Evolutionary conservation across 768 basidiomycete genomes (phyloP).

Genomic region (Paxillus involutus): DNA sequence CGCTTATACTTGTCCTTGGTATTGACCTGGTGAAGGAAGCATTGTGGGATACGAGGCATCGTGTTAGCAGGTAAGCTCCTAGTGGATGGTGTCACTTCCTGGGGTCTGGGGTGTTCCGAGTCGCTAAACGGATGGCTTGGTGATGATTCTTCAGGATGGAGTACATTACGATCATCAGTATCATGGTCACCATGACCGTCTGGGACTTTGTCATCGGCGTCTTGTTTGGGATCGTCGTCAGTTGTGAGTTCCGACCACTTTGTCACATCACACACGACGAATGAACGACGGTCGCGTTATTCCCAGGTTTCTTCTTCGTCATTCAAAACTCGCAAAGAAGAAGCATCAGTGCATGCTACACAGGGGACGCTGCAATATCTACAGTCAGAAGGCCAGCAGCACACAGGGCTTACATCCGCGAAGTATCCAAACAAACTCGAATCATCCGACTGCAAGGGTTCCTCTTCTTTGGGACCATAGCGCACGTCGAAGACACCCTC

Average conservation of each 20-base stretch:
- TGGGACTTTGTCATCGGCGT: slow-evolving; percentile 97
- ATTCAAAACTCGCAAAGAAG: slow-evolving; percentile 85
- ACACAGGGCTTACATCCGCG: slow-evolving; percentile 88
- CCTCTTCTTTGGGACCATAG: slow-evolving; percentile 92
- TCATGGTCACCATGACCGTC: slow-evolving; percentile 89
- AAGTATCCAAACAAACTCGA: slow-evolving; percentile 88
- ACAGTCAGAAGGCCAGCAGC: slow-evolving; percentile 87
- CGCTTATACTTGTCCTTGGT: slow-evolving; percentile 92
- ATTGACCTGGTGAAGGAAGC: slow-evolving; percentile 95
- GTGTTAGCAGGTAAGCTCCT: slow-evolving; percentile 67
- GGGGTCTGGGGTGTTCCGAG: no score
- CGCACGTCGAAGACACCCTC: slow-evolving; percentile 85
- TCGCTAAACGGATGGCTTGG: not conserved
- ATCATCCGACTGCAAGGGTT: slow-evolving; percentile 90
- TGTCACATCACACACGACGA: not conserved
- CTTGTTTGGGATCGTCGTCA: slow-evolving; percentile 86
- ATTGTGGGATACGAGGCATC: slow-evolving; percentile 90
- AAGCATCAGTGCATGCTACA: slow-evolving; percentile 82
- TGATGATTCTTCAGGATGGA: slow-evolving; percentile 48
- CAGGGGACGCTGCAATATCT: slow-evolving; percentile 82
- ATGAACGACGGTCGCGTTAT: not conserved
- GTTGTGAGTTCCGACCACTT: slow-evolving; percentile 53
- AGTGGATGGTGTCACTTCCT: no score
- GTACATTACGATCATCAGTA: slow-evolving; percentile 81
- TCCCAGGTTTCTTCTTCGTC: slow-evolving; percentile 90